Evolutionary conservation across 441 rosid species (phyloP).

Genomic region (Arabidopsis hybrid): DNA sequence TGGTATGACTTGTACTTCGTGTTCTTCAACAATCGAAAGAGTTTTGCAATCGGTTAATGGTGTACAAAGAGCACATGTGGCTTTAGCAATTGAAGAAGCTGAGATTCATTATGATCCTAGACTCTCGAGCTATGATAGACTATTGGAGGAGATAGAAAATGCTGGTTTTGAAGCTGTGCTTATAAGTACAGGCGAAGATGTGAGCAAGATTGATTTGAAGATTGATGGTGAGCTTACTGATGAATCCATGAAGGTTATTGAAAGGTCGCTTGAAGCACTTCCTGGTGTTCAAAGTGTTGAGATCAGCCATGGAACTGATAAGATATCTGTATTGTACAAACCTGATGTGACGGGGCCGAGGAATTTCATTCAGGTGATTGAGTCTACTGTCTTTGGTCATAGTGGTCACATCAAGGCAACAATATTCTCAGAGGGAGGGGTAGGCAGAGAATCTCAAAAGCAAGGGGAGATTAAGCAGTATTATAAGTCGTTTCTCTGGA

Average conservation of each 20-base stretch:
- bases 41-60: slow-evolving; percentile 69
- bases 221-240: slow-evolving; percentile 67
- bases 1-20: slow-evolving; percentile 91
- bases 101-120: slow-evolving; percentile 73
- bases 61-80: slow-evolving; percentile 78
- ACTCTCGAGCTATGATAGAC: slow-evolving; percentile 45
- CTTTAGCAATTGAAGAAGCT: slow-evolving; percentile 93
- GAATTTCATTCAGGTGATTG: slow-evolving; percentile 69
- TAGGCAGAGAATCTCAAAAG: slow-evolving; percentile 62
- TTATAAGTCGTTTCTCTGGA: slow-evolving; percentile 69
- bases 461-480: slow-evolving; percentile 71
- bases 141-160: slow-evolving; percentile 61
- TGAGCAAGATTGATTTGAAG: slow-evolving; percentile 73
- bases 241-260: slow-evolving; percentile 55
- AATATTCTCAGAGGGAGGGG: slow-evolving; percentile 65
- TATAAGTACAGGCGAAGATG: slow-evolving; percentile 72
- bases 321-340: slow-evolving; percentile 67
- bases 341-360: slow-evolving; percentile 86
- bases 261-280: slow-evolving; percentile 75
- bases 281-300: slow-evolving; percentile 74
- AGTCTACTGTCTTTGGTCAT: slow-evolving; percentile 68
- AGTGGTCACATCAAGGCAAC: slow-evolving; percentile 59
- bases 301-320: slow-evolving; percentile 47
- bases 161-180: slow-evolving; percentile 80
- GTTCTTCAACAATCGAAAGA: slow-evolving; percentile 77